These are phyloP conservation scores for Fusarium falciforme DNA, from an alignment of 2,329 filamentous ascomycete genomes.

Conservation along the genomic window DNA sequence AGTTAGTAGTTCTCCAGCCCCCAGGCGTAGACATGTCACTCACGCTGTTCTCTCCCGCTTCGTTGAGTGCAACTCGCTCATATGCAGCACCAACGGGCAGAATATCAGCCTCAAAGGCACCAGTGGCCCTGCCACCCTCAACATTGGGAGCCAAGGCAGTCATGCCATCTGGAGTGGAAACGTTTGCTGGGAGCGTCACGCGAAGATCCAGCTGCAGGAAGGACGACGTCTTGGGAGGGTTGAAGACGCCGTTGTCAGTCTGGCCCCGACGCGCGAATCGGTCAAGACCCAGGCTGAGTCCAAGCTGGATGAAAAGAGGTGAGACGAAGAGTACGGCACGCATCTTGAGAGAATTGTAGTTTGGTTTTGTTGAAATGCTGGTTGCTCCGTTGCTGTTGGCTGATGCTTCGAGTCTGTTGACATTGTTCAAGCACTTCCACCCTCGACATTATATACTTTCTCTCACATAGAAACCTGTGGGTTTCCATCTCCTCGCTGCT, in stretches of 20 bases:
- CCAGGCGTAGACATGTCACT: fast-evolving
- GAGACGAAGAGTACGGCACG: background rate
- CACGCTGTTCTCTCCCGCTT: slow-evolving; percentile 13
- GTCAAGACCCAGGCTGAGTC: background rate
- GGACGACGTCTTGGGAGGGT: background rate
- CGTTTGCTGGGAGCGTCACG: background rate
- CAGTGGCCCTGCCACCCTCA: background rate
- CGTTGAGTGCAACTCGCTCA: slow-evolving; percentile 1
- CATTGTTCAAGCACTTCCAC: background rate
- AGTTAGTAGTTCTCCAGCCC: background rate
- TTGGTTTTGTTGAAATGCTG: background rate
- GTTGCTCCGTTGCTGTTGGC: background rate
- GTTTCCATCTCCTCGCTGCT: background rate
- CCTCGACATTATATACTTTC: background rate
- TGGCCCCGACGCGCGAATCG: background rate
- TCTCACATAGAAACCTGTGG: too few species aligned
- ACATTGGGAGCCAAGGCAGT: background rate
- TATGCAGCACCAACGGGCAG: background rate
- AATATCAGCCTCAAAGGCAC: slow-evolving; percentile 15
- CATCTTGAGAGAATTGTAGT: background rate
- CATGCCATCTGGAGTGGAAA: slow-evolving; percentile 7
- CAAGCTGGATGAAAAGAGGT: background rate
- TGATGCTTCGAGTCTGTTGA: background rate
- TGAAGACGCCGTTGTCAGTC: background rate
- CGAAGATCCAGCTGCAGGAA: slow-evolving; percentile 7